Percentiles rank a stretch among this genome's conserved stretches.
Evolutionary conservation across 768 basidiomycete species (phyloP).

Genomic region (Russula sp.): DNA sequence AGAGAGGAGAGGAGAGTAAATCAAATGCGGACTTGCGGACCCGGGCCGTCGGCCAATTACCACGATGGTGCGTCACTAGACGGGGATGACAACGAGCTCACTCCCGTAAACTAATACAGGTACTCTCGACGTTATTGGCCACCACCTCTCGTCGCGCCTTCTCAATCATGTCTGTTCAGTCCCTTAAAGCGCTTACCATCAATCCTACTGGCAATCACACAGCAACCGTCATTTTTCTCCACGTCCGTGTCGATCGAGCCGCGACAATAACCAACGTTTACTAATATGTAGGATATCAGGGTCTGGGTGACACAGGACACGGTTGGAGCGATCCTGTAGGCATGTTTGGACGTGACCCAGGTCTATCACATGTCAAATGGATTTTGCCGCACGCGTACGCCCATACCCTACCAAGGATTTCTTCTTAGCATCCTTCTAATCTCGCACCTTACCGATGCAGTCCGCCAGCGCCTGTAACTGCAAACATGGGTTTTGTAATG

Average conservation of each 20-base stretch:
- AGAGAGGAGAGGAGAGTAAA: background rate
- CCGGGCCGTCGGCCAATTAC: background rate
- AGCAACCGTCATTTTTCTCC: constrained; percentile 84
- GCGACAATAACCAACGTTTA: background rate
- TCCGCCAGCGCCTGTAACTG: constrained; percentile 47
- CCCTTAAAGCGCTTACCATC: constrained; percentile 12
- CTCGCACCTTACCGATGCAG: background rate
- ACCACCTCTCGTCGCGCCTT: background rate
- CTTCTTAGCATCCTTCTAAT: background rate
- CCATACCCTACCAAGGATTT: constrained; percentile 21
- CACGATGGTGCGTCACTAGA: no score
- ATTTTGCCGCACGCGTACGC: constrained; percentile 78
- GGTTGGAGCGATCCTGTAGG: constrained; percentile 69
- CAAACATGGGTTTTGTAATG: constrained; percentile 70
- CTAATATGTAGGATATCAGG: constrained; percentile 37
- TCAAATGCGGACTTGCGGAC: constrained; percentile 9
- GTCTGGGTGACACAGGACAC: constrained; percentile 66
- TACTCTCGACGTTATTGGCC: background rate
- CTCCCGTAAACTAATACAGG: background rate
- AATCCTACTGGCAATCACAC: constrained; percentile 57
- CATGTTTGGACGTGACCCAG: constrained; percentile 49
- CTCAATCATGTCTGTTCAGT: constrained; percentile 5
- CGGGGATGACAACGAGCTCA: background rate
- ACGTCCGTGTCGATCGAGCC: constrained; percentile 48
- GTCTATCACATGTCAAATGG: constrained; percentile 79